These are phyloP conservation scores for Coemansia pectinata DNA, from an alignment of 192 early-diverging fungal genomes.

Conservation along the genomic window DNA sequence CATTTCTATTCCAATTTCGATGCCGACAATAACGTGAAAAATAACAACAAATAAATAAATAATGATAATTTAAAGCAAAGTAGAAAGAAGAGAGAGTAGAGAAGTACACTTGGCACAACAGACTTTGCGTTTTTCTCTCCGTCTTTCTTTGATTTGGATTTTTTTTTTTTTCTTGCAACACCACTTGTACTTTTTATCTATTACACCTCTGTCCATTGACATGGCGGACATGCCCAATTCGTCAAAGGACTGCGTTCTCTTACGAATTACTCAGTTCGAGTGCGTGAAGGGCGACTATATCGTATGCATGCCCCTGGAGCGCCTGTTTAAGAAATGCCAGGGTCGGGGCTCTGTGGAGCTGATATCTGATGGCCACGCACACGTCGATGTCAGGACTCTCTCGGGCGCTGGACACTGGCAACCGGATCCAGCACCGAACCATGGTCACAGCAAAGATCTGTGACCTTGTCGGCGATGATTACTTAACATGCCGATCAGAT, in stretches of 20 bases:
- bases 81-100: too few relatives aligned
- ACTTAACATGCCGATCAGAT: conserved; percentile 5
- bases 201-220: neutral
- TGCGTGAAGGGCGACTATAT: conserved; percentile 33
- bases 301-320: conserved; percentile 37
- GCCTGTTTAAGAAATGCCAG: conserved; percentile 48
- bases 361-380: conserved; percentile 22
- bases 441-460: neutral
- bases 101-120: neutral
- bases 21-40: neutral
- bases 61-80: neutral
- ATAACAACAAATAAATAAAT: neutral
- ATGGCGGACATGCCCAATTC: conserved; percentile 6
- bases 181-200: neutral
- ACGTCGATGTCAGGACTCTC: conserved; percentile 26
- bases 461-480: neutral
- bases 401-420: conserved; percentile 4
- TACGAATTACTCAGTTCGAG: conserved; percentile 31
- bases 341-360: conserved; percentile 40
- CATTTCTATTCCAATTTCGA: conserved; percentile 16
- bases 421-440: neutral
- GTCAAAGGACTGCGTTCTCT: conserved; percentile 34
- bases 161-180: neutral
- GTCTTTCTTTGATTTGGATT: neutral
- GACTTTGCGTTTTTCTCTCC: neutral